Percentiles rank a stretch among this genome's conserved stretches.
Conservation (phyloP, 177 flowering plant species). For the Telopea speciosissima region DNA sequence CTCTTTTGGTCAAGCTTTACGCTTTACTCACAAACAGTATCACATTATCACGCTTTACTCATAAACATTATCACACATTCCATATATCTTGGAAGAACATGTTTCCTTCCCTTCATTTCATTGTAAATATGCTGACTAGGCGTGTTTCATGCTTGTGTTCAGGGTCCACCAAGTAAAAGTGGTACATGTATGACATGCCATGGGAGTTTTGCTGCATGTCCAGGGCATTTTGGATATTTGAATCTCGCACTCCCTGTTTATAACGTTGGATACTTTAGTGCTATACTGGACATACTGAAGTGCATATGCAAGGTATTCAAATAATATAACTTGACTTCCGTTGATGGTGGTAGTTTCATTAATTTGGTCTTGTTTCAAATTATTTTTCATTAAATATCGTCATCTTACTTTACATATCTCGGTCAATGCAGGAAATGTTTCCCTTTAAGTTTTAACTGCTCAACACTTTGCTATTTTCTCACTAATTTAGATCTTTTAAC, state of each 20-base stretch:
- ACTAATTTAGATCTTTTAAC: slow-evolving; percentile 11
- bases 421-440: neutral
- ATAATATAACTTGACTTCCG: neutral
- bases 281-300: slow-evolving; percentile 63
- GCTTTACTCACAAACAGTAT: neutral
- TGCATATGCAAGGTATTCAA: slow-evolving; percentile 85
- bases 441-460: neutral
- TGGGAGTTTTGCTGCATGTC: slow-evolving; percentile 51
- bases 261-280: slow-evolving; percentile 62
- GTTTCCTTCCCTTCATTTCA: neutral
- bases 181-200: slow-evolving; percentile 59
- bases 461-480: neutral
- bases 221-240: slow-evolving; percentile 86
- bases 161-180: slow-evolving; percentile 76
- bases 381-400: neutral
- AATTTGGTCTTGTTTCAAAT: neutral
- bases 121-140: too few relatives aligned
- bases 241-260: slow-evolving; percentile 75
- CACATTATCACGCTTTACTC: too few relatives aligned
- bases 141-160: slow-evolving; percentile 2
- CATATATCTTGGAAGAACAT: neutral
- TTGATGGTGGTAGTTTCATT: neutral
- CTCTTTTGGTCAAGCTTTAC: too few relatives aligned
- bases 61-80: neutral
- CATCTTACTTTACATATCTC: neutral